Percentiles rank a stretch among this genome's conserved stretches.
phyloP scores from a whole-genome alignment of 1,284 basidiomycete species.

The Ceratobasidium theobromae region DNA sequence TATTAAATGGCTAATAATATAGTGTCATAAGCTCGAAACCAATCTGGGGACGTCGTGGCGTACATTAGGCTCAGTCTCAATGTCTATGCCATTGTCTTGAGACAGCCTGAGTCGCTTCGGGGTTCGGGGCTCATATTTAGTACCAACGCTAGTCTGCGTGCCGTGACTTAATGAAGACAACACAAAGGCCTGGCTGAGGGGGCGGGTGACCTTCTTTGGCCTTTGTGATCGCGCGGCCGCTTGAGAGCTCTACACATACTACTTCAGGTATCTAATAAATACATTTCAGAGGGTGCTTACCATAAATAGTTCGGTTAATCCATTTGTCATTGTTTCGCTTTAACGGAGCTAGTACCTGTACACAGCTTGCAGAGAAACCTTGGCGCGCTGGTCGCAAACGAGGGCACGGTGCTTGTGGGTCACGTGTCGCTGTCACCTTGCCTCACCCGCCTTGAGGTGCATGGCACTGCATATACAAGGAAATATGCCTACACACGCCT shows the following conservation, averaged over 20 bases:
- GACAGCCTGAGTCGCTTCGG: not conserved
- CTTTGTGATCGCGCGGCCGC: not conserved
- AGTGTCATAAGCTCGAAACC: not conserved
- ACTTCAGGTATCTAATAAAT: not conserved
- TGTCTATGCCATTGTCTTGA: not conserved
- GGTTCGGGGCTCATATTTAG: not conserved
- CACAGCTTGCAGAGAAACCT: not conserved
- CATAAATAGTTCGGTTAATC: not conserved
- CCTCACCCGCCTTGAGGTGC: too few relatives aligned
- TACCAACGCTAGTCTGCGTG: not conserved
- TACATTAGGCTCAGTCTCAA: not conserved
- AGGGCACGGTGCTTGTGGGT: too few relatives aligned
- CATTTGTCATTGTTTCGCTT: not conserved
- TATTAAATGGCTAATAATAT: too few relatives aligned
- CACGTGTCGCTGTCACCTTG: too few relatives aligned
- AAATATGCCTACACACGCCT: too few relatives aligned
- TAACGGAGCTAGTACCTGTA: not conserved
- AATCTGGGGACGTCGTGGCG: not conserved
- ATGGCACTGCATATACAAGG: too few relatives aligned
- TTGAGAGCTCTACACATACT: not conserved
- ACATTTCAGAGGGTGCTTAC: not conserved
- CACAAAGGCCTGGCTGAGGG: slow-evolving; percentile 8
- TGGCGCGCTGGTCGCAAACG: not conserved
- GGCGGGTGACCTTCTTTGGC: not conserved
- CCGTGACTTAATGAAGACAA: not conserved